Evolutionary conservation across 345 rosid genomes (phyloP), one percentile per base, ranked within the genome.

Genomic region (Firmiana major): DNA sequence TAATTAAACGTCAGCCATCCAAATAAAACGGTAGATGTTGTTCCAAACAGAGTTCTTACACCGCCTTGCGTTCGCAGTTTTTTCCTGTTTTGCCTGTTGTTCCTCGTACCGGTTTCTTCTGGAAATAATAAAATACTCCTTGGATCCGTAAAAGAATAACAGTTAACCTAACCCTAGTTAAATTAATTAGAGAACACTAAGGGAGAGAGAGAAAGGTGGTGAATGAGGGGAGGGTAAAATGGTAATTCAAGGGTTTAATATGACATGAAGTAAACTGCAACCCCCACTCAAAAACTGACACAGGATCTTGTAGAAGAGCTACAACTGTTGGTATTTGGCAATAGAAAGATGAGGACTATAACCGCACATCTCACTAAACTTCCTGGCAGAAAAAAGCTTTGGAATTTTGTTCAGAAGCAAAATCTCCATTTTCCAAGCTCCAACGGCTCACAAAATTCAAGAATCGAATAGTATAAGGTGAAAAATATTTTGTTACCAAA

Each of bases 371-470:
- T 64, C 6, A 75, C 38, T 36, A 58, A 70, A n/a, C 54, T 15
- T 13, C 54, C 58, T 8, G 48, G 21, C 31, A 26, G 24, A 10
- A 49, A 54, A 6, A 17, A 5, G 21, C 21, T 74, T 75, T 67
- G 80, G 80, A 82, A 59, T 57, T 70, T 48, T 72, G 73, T 63
- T 55, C 46, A 15, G 40, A 65, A 60, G 31, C 36, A 75, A 48
- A 53, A 40, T 21, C 7, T 73, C 26, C 69, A 7, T 54, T 71
- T 79, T 51, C 43, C 81, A 83, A 76, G 76, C 76, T 69, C 82
- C 63, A 63, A 22, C 75, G 77, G 42, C 80, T 74, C 51, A n/a
- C 69, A 66, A 19, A 63, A 34, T 72, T 66, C 22, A 36, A 36
- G 24, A 78, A 75, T 75, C 60, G 63, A 77, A 53, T 78, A 28